Base-by-base conservation (phyloP, 2,329 filamentous ascomycete species). In the Epichloe gansuensis region DNA sequence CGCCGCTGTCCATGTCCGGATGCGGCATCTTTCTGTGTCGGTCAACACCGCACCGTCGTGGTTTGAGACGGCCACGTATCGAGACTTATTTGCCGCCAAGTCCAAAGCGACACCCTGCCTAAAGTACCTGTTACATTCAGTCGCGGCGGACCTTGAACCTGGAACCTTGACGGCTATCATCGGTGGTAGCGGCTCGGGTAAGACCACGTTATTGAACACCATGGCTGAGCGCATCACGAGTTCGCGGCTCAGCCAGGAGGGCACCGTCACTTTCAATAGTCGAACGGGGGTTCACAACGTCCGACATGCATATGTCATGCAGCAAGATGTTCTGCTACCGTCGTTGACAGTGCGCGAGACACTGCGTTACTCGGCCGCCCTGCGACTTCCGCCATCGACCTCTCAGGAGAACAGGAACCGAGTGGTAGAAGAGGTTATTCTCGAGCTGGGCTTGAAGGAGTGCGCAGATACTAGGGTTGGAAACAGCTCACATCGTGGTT, bases 281-380 rank as follows among this genome's bases (percentile, higher is more conserved):
- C 65, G 68, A 39, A 58, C 71, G 25, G 74, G 78, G 1, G 71
- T 81, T 4, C 69, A 75, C 27, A 71, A 69, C 52, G 70, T 84
- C 46, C 70, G 82, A 49, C 77, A 82, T 64, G 77, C 82, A 48
- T 87, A 89, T 69, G 84, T 86, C 21, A 85, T 85, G 74, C 84
- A 89, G 62, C 83, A 89, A 58, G 86, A 90, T 60, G 75, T 89
- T 13, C 69, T 90, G 1, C 71, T 89, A 0, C 82, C 85, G 0
- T 84, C 83, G 0, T 68, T 90, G 53, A 90, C 85, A 0, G 85
- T 89, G 11, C 74, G 85, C 39, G 86, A 90, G 63, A 90, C 87
- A 0, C 66, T 90, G 23, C 76, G 70, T 52, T 90, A 89, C 63
- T 81, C 85, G 2, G 86, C 86, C 2, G 80, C 87, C 59, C 67